Base-by-base conservation (phyloP, 306 rosid species). In the Quercus variabilis region DNA sequence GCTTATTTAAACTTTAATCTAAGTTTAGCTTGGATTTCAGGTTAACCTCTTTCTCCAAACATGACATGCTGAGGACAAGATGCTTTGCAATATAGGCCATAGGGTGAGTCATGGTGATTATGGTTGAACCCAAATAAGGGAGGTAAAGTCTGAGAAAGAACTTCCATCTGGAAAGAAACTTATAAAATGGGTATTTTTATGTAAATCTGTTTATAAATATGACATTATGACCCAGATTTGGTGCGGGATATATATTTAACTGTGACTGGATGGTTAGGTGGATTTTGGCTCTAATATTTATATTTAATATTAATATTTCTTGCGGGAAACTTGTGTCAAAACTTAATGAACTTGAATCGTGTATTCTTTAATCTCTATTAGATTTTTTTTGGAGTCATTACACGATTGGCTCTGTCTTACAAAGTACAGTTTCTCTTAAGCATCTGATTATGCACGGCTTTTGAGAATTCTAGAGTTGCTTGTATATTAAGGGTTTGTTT, bases 51-150 rank as follows among this genome's bases (percentile, higher is more conserved):
- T 81, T 79, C 81, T 82, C 74, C 81, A 74, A 83, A 88, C 51
- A 79, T 84, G 97, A 88, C 60, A 78, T 84, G 89, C 88, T 83
- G 92, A 90, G 94, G 89, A 81, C 80, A 76, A 85, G 92, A 89
- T 80, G 91, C 89, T 75, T 74, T 55, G 85, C 79, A 30, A 13
- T 26, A 33, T 10, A 43, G 18, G 69, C 70, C 51, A 76, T 52
- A 69, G 72, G 23, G 75, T 69, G 71, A 78, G 76, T 71, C 75
- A 52, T 80, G 77, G 71, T 31, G 60, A 52, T 75, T 79, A 41
- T 72, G 75, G 71, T 78, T 73, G 78, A 54, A 81, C 57, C 80
- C 75, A 43, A 83, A 86, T 84, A 85, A 86, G 73, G 21, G 12
- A 69, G 74, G 77, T 76, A 20, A 72, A 65, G 78, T 75, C 55